Conservation (phyloP, 805 yeast species). For the Monosporozyma aerobia region DNA sequence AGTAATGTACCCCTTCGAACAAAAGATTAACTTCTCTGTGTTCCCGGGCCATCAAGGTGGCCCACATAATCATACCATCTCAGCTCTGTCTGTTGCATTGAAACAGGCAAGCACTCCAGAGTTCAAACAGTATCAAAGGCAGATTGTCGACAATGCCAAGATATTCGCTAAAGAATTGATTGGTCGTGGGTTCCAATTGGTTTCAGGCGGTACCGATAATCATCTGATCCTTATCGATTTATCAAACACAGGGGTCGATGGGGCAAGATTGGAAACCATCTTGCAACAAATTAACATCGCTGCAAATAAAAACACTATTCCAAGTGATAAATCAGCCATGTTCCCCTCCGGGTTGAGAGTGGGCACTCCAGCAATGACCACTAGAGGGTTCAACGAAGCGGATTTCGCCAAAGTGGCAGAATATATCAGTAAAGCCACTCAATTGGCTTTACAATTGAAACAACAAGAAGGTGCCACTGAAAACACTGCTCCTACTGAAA, state of each 20-base stretch:
- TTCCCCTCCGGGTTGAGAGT: constrained; percentile 95
- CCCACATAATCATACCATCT: constrained; percentile 96
- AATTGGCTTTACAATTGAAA: constrained; percentile 55
- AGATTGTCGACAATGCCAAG: constrained; percentile 74
- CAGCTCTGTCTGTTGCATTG: constrained; percentile 91
- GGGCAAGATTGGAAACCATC: constrained; percentile 90
- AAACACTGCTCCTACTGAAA: constrained; percentile 52
- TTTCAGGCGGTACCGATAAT: constrained; percentile 89
- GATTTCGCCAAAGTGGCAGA: constrained; percentile 77
- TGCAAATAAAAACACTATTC: constrained; percentile 90
- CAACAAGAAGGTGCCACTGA: constrained; percentile 42
- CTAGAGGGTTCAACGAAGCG: constrained; percentile 74
- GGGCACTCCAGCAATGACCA: constrained; percentile 98
- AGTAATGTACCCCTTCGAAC: constrained; percentile 77
- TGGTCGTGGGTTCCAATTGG: constrained; percentile 60
- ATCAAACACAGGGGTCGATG: constrained; percentile 71
- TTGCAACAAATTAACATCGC: constrained; percentile 89
- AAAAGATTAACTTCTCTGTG: constrained; percentile 88
- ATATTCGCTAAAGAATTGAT: constrained; percentile 61
- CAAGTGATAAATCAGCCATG: constrained; percentile 91
- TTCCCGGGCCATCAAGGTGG: constrained; percentile 99
- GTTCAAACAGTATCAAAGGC: constrained; percentile 75
- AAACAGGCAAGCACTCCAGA: constrained; percentile 88
- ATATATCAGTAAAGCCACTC: constrained; percentile 72
- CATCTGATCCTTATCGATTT: constrained; percentile 83